Conservation (phyloP, 352 stramenopile genomes). For the Globisporangium iwayamae region DNA sequence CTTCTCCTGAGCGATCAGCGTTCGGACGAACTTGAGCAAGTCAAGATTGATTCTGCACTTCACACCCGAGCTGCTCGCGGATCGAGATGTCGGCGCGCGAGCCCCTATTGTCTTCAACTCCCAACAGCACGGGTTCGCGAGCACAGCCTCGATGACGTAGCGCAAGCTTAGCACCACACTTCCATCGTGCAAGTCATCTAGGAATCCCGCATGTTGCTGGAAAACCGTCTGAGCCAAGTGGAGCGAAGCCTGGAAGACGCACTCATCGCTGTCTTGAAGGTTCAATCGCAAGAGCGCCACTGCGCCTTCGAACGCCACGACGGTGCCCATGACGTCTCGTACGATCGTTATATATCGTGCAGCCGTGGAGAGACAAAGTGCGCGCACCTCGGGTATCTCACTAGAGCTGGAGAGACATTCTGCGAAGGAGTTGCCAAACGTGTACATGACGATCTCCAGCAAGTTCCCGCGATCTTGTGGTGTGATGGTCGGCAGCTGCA, state of each 20-base stretch:
- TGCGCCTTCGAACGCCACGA: conserved; percentile 39
- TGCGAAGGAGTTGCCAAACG: conserved; percentile 51
- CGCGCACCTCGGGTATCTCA: conserved; percentile 22
- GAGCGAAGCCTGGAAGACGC: conserved; percentile 36
- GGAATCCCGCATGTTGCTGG: conserved; percentile 7
- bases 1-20: conserved; percentile 31
- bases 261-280: conserved; percentile 21
- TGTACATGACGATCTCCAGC: conserved; percentile 31
- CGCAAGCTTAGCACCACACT: conserved; percentile 25
- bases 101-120: conserved; percentile 4
- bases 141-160: conserved; percentile 25
- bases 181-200: conserved; percentile 2
- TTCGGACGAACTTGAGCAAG: conserved; percentile 36
- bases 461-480: conserved; percentile 18
- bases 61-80: not conserved
- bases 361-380: conserved; percentile 23
- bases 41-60: conserved; percentile 25
- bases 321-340: conserved; percentile 15
- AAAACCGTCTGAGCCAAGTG: conserved; percentile 45
- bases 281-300: conserved; percentile 31
- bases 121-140: conserved; percentile 35
- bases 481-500: conserved; percentile 9
- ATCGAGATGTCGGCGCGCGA: not conserved
- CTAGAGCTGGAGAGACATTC: conserved; percentile 32
- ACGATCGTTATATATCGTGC: conserved; percentile 31